Conservation (phyloP, 2,329 filamentous ascomycete genomes). For the Ophiostoma quercus region DNA sequence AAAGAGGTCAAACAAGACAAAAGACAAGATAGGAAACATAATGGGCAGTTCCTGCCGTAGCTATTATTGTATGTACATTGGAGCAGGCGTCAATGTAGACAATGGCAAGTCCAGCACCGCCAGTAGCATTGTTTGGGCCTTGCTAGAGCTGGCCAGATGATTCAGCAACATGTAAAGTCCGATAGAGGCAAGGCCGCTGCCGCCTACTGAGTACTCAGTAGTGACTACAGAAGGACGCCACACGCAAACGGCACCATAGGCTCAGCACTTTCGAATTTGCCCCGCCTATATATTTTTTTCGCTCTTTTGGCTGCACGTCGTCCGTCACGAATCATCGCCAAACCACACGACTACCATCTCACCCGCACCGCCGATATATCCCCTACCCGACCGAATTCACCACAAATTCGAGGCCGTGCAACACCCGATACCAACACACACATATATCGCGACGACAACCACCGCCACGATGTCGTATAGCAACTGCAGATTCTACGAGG, state of each 20-base stretch:
- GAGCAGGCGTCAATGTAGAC: background rate
- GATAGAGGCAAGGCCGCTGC: constrained; percentile 6
- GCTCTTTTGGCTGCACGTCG: constrained; percentile 15
- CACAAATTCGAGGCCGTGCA: constrained; percentile 2
- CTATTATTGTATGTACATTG: background rate
- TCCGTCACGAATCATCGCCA: constrained; percentile 18
- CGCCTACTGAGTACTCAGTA: background rate
- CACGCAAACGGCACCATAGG: constrained; percentile 23
- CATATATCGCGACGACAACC: constrained; percentile 6
- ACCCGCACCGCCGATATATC: constrained; percentile 14
- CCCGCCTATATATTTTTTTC: constrained; percentile 25
- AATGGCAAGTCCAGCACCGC: background rate
- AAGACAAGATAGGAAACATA: background rate
- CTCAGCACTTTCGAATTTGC: constrained; percentile 22
- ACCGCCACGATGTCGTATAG: constrained; percentile 37
- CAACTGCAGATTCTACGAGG: constrained; percentile 39
- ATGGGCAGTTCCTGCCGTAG: background rate
- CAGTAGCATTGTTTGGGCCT: constrained; percentile 14
- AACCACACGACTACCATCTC: constrained; percentile 15
- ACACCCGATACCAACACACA: background rate
- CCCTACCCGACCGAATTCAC: background rate
- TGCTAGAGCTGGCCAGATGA: constrained; percentile 3
- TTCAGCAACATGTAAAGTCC: constrained; percentile 13
- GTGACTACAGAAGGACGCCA: background rate
- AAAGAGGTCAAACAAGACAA: background rate